These are phyloP conservation scores for Acer negundo DNA, from an alignment of 345 rosid species.

Conservation along the genomic window DNA sequence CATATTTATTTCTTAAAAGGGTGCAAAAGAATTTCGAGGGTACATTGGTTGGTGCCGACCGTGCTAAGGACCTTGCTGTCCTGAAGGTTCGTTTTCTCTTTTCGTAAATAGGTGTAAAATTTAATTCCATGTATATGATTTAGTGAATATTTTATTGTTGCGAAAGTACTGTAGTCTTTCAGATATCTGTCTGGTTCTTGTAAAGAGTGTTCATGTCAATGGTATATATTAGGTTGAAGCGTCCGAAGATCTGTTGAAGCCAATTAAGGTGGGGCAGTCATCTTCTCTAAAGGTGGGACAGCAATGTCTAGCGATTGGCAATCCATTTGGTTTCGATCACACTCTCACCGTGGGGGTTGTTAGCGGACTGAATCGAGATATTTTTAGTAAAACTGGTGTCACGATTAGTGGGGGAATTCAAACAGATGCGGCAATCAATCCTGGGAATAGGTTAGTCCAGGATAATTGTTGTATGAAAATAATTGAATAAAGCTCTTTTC, in stretches of 20 bases:
- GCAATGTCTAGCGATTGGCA: conserved; percentile 93
- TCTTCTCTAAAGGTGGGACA: conserved; percentile 85
- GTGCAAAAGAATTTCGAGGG: conserved; percentile 95
- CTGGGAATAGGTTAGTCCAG: conserved; percentile 77
- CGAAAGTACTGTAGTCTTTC: neutral
- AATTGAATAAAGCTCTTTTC: neutral
- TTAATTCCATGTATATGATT: neutral
- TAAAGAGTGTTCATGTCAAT: conserved; percentile 10
- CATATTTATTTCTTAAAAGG: conserved; percentile 40
- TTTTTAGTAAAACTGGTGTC: conserved; percentile 88
- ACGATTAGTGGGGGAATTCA: conserved; percentile 95
- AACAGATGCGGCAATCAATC: conserved; percentile 99
- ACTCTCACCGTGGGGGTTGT: conserved; percentile 94
- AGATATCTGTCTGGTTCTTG: neutral
- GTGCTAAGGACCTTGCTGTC: conserved; percentile 92
- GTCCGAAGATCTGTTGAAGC: conserved; percentile 68
- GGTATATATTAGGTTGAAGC: conserved; percentile 71
- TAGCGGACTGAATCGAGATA: conserved; percentile 91
- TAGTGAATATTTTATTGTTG: neutral
- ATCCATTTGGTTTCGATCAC: conserved; percentile 97
- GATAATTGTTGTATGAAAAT: neutral
- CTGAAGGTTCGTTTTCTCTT: conserved; percentile 50
- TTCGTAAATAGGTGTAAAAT: neutral
- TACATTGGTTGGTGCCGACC: conserved; percentile 86
- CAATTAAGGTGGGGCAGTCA: conserved; percentile 77